Conservation (phyloP, 2,329 filamentous ascomycete species). For the Taxawa tesnikishii region DNA sequence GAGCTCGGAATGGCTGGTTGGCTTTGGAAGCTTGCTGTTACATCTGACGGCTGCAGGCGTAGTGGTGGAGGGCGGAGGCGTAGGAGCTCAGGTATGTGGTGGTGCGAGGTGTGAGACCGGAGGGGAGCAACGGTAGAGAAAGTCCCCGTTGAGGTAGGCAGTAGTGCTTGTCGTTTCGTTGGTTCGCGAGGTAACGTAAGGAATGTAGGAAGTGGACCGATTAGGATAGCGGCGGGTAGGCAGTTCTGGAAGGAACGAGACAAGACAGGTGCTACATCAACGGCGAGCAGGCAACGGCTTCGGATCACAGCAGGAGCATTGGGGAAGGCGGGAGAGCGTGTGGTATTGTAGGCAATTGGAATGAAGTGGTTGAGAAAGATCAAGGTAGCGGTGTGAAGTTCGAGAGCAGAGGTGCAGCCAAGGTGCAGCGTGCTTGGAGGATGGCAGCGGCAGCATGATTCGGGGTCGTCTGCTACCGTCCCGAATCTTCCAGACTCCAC, state of each 20-base stretch:
- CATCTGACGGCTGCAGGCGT: slow-evolving; percentile 1
- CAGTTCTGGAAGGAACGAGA: not conserved
- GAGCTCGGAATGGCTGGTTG: slow-evolving; percentile 1
- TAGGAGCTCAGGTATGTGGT: slow-evolving; percentile 1
- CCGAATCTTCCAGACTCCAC: too few species aligned
- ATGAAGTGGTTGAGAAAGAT: not conserved
- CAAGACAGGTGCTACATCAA: not conserved
- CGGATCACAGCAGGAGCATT: not conserved
- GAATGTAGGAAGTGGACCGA: slow-evolving; percentile 6
- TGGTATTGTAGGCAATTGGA: not conserved
- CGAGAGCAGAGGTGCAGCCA: too few species aligned
- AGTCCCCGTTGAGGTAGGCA: slow-evolving; percentile 2
- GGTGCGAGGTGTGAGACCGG: slow-evolving; percentile 1
- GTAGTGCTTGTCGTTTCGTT: slow-evolving; percentile 5
- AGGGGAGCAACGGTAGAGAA: slow-evolving; percentile 2
- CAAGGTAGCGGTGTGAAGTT: not conserved
- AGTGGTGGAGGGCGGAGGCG: not conserved
- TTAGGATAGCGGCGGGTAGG: not conserved
- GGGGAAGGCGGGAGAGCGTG: not conserved
- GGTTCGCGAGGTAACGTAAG: slow-evolving; percentile 6
- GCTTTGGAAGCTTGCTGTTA: slow-evolving; percentile 3
- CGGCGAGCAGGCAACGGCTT: not conserved
- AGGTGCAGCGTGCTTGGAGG: too few species aligned
- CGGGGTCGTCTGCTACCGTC: too few species aligned
- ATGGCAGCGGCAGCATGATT: not conserved